These are phyloP conservation scores for Omphalotus olearius DNA, from an alignment of 1,284 basidiomycete genomes.

Conservation along the genomic window DNA sequence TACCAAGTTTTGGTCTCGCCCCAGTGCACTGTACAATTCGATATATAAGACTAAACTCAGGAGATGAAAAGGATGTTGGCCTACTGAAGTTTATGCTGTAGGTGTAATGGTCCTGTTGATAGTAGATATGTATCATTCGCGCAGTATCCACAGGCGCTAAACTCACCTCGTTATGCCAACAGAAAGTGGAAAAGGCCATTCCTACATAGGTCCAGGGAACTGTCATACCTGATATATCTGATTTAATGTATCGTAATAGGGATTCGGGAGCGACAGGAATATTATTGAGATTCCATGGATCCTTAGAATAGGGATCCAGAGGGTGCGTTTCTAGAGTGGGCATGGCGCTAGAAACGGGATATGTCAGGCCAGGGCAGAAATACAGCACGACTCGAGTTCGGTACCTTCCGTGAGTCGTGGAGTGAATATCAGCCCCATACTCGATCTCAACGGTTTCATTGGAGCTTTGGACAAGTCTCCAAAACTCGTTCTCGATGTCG, in stretches of 20 bases:
- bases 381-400: conserved; percentile 12
- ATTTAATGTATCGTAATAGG: conserved; percentile 90
- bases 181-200: conserved; percentile 99
- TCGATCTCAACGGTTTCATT: conserved; percentile 96
- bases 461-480: conserved; percentile 89
- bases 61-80: conserved; percentile 28
- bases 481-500: conserved; percentile 95
- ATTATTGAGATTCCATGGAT: conserved; percentile 98
- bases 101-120: conserved; percentile 87
- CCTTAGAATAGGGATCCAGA: conserved; percentile 79
- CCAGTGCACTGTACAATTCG: conserved; percentile 80
- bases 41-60: conserved; percentile 1
- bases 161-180: conserved; percentile 97
- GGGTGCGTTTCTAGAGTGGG: conserved; percentile 94
- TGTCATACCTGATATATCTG: conserved; percentile 99
- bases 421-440: conserved; percentile 98
- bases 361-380: background rate
- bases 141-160: conserved; percentile 16
- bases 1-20: conserved; percentile 99
- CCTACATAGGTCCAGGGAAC: conserved; percentile 99
- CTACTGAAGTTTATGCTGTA: conserved; percentile 93
- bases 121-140: conserved; percentile 18
- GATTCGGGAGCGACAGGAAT: conserved; percentile 89
- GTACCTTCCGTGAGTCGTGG: conserved; percentile 94
- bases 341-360: conserved; percentile 65